A percentile compares a stretch with the other conserved stretches of the same genome.
These are phyloP conservation scores for Oehlia diaphana DNA, from an alignment of 192 early-diverging fungal species.

Conservation along the genomic window DNA sequence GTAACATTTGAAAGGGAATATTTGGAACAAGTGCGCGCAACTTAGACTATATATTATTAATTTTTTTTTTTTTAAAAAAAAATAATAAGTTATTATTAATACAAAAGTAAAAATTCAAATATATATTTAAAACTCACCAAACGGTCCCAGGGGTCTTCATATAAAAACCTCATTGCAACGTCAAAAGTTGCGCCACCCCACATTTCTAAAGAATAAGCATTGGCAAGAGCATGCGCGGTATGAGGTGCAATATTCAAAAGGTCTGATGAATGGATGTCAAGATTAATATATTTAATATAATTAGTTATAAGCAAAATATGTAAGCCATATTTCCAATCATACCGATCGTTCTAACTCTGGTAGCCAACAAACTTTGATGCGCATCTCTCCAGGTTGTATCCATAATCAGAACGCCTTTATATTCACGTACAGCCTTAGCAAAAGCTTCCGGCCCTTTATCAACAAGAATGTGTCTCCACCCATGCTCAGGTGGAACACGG, in stretches of 20 bases:
- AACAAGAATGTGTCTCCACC: constrained; percentile 89
- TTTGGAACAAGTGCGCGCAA: constrained; percentile 90
- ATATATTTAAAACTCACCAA: constrained; percentile 45
- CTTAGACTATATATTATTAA: constrained; percentile 27
- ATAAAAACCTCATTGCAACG: constrained; percentile 93
- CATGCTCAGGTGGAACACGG: constrained; percentile 58
- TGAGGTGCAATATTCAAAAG: constrained; percentile 78
- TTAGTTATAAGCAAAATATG: constrained; percentile 1
- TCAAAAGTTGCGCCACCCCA: constrained; percentile 99
- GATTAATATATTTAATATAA: not conserved
- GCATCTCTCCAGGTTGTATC: constrained; percentile 98
- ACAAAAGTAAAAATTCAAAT: not conserved
- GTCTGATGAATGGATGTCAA: constrained; percentile 34
- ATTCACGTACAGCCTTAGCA: constrained; percentile 84
- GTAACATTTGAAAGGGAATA: constrained; percentile 98
- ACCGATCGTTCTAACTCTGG: constrained; percentile 93
- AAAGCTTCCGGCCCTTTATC: constrained; percentile 88
- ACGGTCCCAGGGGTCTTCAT: constrained; percentile 97
- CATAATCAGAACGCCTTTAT: constrained; percentile 88
- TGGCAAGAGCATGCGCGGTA: constrained; percentile 84
- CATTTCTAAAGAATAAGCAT: constrained; percentile 92
- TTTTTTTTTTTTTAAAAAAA: not conserved
- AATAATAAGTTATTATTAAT: not conserved
- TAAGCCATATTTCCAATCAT: constrained; percentile 44
- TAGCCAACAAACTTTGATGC: constrained; percentile 94